Evolutionary conservation across 495 filamentous ascomycete genomes (phyloP).

Genomic region (Lophiotrema nucula): DNA sequence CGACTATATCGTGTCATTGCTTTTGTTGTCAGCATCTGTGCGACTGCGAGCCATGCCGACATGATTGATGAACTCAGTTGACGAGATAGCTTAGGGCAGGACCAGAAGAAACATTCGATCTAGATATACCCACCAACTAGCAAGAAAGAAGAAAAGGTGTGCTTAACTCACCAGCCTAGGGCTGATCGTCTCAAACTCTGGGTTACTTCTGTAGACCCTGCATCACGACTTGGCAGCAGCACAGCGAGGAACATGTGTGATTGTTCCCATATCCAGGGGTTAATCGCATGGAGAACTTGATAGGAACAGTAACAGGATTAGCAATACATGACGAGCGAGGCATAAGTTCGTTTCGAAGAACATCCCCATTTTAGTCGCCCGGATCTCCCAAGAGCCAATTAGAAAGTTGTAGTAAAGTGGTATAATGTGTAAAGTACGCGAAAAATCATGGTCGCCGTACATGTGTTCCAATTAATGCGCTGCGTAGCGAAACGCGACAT

Average conservation of each 20-base stretch:
- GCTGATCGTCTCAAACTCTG: not conserved
- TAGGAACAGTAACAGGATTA: not conserved
- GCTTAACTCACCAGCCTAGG: no score
- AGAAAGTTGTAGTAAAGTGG: not conserved
- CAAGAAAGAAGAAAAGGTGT: no score
- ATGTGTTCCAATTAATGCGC: no score
- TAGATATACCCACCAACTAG: no score
- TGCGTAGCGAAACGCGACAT: not conserved
- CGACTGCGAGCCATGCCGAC: no score
- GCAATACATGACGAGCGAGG: not conserved
- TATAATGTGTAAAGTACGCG: conserved; percentile 5
- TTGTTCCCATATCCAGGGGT: not conserved
- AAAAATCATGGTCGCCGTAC: not conserved
- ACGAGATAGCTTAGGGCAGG: no score
- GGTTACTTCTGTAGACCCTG: not conserved
- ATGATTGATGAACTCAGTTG: no score
- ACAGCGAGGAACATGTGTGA: not conserved
- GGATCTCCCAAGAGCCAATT: not conserved
- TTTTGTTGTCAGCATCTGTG: no score
- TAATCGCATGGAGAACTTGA: not conserved
- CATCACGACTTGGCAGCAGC: not conserved
- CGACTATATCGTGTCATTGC: no score
- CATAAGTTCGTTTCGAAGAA: not conserved
- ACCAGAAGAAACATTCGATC: no score
- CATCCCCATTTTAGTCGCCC: conserved; percentile 16